Evolutionary conservation across 2,329 filamentous ascomycete genomes (phyloP), one percentile per base, ranked within the genome.

Genomic region (Calonectria pseudoreteaudii): DNA sequence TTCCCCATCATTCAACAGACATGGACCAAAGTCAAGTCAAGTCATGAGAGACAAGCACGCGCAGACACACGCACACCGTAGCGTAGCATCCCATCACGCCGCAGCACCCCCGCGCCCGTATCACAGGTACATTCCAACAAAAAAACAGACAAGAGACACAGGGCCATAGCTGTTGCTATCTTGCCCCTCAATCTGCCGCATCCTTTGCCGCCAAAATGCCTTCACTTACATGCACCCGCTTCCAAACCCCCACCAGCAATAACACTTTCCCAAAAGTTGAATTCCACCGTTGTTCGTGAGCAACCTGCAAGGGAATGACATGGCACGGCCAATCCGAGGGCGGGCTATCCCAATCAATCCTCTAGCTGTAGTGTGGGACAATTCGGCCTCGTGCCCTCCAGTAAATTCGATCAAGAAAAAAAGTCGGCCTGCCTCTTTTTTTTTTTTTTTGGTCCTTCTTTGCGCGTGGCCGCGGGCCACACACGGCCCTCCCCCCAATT

Each of bases 401-500:
- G 26, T 20, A 31, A 56, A 31, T 56, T 34, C n/a, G 20, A 34
- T 13, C 44, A 47, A 34, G 52, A 56, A 56, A 56, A 56, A n/a
- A 56, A 56, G 20, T 56, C 52, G 52, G 52, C 28, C 50, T 10
- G 28, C 18, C 13, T 31, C 13, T 34, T 53, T 31, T n/a, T 14
- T 56, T n/a, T 53, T 53, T 53, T 53, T 53, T n/a, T 13, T 20
- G n/a, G 34, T n/a, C 18, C 52, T 47, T n/a, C 41, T 47, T n/a
- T 13, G 44, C 44, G 44, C 44, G 44, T 47, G 44, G n/a, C n/a
- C 20, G 44, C 20, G 20, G 9, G 44, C 20, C 44, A 23, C 20
- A 23, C 44, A 23, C 9, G 44, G n/a, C 3, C 34, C n/a, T 8
- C 30, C 75, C 80, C 80, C 80, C 80, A 81, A 81, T 81, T 81